Conservation (phyloP, 2,329 filamentous ascomycete genomes). For the Botryotinia calthae region DNA sequence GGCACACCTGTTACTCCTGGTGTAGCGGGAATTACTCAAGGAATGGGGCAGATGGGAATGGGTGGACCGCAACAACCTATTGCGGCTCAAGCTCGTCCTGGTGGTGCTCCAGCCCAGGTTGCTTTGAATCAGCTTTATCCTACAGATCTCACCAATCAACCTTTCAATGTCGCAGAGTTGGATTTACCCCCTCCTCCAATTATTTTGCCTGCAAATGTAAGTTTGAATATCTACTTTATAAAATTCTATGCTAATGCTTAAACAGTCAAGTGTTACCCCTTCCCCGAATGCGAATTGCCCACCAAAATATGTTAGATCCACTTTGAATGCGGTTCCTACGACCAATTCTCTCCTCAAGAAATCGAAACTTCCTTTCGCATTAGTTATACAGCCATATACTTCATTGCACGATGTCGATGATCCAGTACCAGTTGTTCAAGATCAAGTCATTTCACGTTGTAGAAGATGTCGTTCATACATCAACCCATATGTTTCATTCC, state of each 20-base stretch:
- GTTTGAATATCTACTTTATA: constrained; percentile 40
- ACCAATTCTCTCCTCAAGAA: constrained; percentile 94
- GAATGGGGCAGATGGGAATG: constrained; percentile 77
- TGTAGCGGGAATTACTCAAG: constrained; percentile 73
- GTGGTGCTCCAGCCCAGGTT: constrained; percentile 49
- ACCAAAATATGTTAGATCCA: constrained; percentile 91
- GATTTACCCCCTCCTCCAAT: constrained; percentile 90
- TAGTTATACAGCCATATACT: constrained; percentile 94
- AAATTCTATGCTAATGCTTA: constrained; percentile 41
- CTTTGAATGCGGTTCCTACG: constrained; percentile 88
- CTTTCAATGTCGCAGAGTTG: constrained; percentile 90
- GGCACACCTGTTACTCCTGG: constrained; percentile 42
- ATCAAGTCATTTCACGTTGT: constrained; percentile 96
- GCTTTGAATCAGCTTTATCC: constrained; percentile 86
- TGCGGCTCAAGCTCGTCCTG: constrained; percentile 47
- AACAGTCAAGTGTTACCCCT: constrained; percentile 80
- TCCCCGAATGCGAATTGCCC: constrained; percentile 90
- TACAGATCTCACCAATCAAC: constrained; percentile 86
- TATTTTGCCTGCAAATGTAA: constrained; percentile 85
- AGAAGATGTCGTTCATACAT: constrained; percentile 95
- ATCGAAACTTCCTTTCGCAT: constrained; percentile 89
- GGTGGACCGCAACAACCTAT: constrained; percentile 42
- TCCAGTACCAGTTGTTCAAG: constrained; percentile 84
- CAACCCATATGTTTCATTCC: constrained; percentile 93
- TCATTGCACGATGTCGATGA: constrained; percentile 92